Percentiles rank a stretch among this genome's conserved stretches.
phyloP scores from a whole-genome alignment of 2,329 filamentous ascomycete genomes.

The Herpotrichia juniperi region DNA sequence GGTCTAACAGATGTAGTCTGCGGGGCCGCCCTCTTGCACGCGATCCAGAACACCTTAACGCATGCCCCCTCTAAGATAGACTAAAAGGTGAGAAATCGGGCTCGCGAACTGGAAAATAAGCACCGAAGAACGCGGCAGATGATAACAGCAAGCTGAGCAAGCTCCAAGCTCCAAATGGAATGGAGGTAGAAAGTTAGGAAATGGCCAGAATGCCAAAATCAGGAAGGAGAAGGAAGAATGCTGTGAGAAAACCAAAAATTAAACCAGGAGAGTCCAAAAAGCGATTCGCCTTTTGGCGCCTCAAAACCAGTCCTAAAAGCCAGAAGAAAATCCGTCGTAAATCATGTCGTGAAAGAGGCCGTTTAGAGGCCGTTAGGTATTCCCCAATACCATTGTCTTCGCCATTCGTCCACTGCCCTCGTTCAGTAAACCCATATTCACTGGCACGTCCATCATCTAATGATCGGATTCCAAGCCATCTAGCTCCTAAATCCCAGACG shows the following conservation, averaged over 20 bases:
- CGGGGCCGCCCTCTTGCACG: background rate
- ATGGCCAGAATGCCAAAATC: background rate
- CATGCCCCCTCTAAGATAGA: background rate
- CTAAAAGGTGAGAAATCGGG: background rate
- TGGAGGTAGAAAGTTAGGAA: background rate
- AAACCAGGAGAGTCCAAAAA: background rate
- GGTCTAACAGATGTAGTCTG: background rate
- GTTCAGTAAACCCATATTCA: background rate
- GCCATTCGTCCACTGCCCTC: background rate
- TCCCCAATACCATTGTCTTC: background rate
- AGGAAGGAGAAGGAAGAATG: background rate
- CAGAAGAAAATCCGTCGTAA: background rate
- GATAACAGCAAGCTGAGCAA: too few relatives aligned
- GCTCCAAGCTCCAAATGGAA: background rate
- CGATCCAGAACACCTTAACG: slow-evolving; percentile 1
- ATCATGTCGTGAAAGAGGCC: background rate
- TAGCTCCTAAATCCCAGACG: slow-evolving; percentile 13
- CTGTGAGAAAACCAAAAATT: background rate
- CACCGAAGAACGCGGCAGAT: too few relatives aligned
- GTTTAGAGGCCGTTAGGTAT: background rate
- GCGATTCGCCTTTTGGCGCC: background rate
- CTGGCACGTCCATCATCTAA: background rate
- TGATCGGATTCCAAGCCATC: background rate
- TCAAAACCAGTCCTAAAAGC: background rate
- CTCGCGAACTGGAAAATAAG: too few relatives aligned